Base-by-base conservation (phyloP, 2,329 filamentous ascomycete species). In the Calonectria naviculata region DNA sequence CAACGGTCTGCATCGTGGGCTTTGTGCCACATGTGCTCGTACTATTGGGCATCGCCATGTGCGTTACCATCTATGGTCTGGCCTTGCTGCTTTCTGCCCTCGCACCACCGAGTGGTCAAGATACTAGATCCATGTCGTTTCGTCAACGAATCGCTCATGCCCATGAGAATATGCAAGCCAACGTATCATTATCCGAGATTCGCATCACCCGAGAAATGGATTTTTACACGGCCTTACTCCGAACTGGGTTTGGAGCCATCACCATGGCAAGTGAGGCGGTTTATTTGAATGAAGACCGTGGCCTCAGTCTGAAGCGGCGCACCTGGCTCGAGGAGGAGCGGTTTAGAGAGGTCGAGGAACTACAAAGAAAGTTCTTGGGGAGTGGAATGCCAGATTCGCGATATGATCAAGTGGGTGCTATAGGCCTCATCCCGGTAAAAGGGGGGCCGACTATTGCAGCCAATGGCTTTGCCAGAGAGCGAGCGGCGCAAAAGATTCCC, bases 201-300 rank as follows among this genome's bases (percentile, higher is more conserved):
- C 91, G 92, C 15, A 90, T 98, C 66, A 94, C 92, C 49, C 92
- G 93, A 86, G 92, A 95, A 67, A 97, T 98, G 87, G 97, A 99
- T 81, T 98, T 98, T 80, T 99, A 98, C 81, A 97, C 95, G 0
- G 94, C 95, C 0, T 86, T 98, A 5, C 87, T 98, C 4, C 92
- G 95, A 71, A 91, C 95, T 41, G 97, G 97, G 0, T 98, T 98
- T 79, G 92, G 92, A 13, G 92, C 96, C 15, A 91, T 98, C 71
- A 97, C 95, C 0, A 96, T 97, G 82, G 97, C 97, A 0, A 98
- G 95, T 77, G 95, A 98, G 82, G 96, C 96, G 4, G 97, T 98
- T 0, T 98, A 98, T 79, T 86, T 99, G 13, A 98, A 98, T 72
- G 96, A 98, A 82, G 96, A 96, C 54, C 90, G 90, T 46, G 89